These are phyloP conservation scores for Millerago galiae DNA, from an alignment of 805 yeast genomes.

Conservation along the genomic window DNA sequence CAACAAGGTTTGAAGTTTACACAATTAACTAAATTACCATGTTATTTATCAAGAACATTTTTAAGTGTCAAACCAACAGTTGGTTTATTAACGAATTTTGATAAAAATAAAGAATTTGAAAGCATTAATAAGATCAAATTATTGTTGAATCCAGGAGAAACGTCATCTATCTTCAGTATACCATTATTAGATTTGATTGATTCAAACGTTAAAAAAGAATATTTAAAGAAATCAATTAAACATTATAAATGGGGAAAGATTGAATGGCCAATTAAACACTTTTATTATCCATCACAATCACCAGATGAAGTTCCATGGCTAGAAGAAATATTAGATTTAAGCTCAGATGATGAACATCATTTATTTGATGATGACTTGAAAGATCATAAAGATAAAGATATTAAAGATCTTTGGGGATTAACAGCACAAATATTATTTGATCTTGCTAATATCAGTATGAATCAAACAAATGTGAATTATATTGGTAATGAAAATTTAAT, in stretches of 20 bases:
- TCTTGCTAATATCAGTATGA: slow-evolving; percentile 47
- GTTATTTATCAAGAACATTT: slow-evolving; percentile 75
- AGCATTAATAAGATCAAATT: slow-evolving; percentile 31
- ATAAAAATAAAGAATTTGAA: slow-evolving; percentile 15
- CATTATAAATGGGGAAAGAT: slow-evolving; percentile 64
- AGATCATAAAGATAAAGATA: slow-evolving; percentile 32
- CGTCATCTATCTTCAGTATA: slow-evolving; percentile 61
- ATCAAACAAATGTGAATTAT: slow-evolving; percentile 23
- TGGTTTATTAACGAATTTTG: slow-evolving; percentile 44
- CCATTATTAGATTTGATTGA: slow-evolving; percentile 56
- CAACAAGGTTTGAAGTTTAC: slow-evolving; percentile 52
- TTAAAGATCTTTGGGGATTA: slow-evolving; percentile 76
- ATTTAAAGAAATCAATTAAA: slow-evolving; percentile 25
- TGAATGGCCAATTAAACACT: slow-evolving; percentile 59
- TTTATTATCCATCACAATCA: slow-evolving; percentile 50
- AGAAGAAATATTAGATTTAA: slow-evolving; percentile 50
- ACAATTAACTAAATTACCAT: slow-evolving; percentile 58
- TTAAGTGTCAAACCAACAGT: slow-evolving; percentile 79
- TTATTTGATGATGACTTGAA: slow-evolving; percentile 13
- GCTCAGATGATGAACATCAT: slow-evolving; percentile 43
- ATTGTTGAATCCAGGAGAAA: slow-evolving; percentile 69
- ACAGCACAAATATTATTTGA: slow-evolving; percentile 78
- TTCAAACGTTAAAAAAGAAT: slow-evolving; percentile 25
- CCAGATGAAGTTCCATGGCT: slow-evolving; percentile 58
- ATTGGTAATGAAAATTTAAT: slow-evolving; percentile 66